Evolutionary conservation across 306 rosid species (phyloP), one percentile per base, ranked within the genome.

Genomic region (Cucumis melo): DNA sequence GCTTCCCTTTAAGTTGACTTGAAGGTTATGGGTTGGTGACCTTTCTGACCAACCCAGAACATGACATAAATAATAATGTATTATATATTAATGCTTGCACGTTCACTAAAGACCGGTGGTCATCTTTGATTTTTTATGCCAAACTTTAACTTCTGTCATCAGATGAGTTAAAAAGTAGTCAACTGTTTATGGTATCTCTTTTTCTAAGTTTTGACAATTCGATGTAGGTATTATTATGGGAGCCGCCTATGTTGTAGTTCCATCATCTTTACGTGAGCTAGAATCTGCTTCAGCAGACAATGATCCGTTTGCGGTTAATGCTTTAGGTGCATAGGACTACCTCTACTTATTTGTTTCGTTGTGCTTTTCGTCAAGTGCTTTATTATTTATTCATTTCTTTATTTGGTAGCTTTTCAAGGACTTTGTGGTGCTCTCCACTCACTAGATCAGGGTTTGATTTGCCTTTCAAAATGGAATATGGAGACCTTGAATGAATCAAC

Each of bases 181-280:
- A 39, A 59, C 58, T 11, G 24, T 58, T n/a, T 15, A 16, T 46
- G 58, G 19, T 14, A 60, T 61, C 38, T 24, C 20, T 21, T 24
- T 29, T 62, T 19, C 48, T 74, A 17, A 53, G 61, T 84, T 73
- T 61, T 74, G 73, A 78, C 75, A 65, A 58, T 81, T 83, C 44
- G 11, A 59, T 82, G 57, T 87, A 91, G 94, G 97, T 81, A 81
- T 88, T 44, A 59, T 89, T 73, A 82, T 89, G 86, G 94, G 90
- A 53, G 85, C 82, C 75, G 85, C 97, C 36, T 89, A 80, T 80
- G 87, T 89, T 63, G 85, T 85, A 82, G 73, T 80, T 85, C 88
- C 89, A 70, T 83, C 91, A 59, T 56, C 85, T 77, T 73, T 27
- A 76, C 80, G 80, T 78, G 87, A 71, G 84, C 63, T 56, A 13